phyloP scores from a whole-genome alignment of 768 basidiomycete genomes.

The Termitomyces sp. region DNA sequence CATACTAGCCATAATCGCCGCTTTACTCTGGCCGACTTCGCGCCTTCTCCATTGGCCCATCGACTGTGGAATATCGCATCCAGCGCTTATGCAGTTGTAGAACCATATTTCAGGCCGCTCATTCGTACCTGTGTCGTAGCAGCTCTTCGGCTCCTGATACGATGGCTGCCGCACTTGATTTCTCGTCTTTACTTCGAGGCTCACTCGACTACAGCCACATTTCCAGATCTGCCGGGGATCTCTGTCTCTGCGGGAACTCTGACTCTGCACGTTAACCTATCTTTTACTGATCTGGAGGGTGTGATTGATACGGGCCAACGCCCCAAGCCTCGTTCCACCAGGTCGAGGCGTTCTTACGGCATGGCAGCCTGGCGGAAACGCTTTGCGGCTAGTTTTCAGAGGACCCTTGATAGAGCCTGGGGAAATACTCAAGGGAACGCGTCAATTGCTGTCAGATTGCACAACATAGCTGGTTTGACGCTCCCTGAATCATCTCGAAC shows the following conservation, averaged over 20 bases:
- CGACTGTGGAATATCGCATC: slow-evolving; percentile 33
- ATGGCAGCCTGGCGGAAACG: slow-evolving; percentile 63
- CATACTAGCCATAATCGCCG: slow-evolving; percentile 30
- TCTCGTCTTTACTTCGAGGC: slow-evolving; percentile 67
- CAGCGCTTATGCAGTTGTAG: slow-evolving; percentile 38
- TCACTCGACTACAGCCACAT: slow-evolving; percentile 45
- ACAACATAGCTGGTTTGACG: slow-evolving; percentile 39
- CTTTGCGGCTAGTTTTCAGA: slow-evolving; percentile 50
- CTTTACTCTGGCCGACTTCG: slow-evolving; percentile 42
- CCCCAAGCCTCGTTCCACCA: slow-evolving; percentile 15
- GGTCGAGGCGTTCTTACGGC: slow-evolving; percentile 30
- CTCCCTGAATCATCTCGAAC: slow-evolving; percentile 12
- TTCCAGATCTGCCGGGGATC: slow-evolving; percentile 44
- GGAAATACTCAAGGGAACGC: slow-evolving; percentile 56
- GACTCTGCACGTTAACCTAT: slow-evolving; percentile 46
- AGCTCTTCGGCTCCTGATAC: slow-evolving; percentile 52
- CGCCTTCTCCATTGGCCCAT: slow-evolving; percentile 38
- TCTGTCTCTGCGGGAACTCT: slow-evolving; percentile 46
- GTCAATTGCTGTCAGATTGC: slow-evolving; percentile 42
- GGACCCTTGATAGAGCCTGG: slow-evolving; percentile 67
- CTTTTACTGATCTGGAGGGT: slow-evolving; percentile 46
- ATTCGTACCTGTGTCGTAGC: slow-evolving; percentile 51
- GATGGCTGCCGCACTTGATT: slow-evolving; percentile 61
- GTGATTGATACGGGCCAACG: slow-evolving; percentile 18
- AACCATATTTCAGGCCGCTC: slow-evolving; percentile 58